Conservation (phyloP, 164 flowering plant species). For the Vitis labrusca region DNA sequence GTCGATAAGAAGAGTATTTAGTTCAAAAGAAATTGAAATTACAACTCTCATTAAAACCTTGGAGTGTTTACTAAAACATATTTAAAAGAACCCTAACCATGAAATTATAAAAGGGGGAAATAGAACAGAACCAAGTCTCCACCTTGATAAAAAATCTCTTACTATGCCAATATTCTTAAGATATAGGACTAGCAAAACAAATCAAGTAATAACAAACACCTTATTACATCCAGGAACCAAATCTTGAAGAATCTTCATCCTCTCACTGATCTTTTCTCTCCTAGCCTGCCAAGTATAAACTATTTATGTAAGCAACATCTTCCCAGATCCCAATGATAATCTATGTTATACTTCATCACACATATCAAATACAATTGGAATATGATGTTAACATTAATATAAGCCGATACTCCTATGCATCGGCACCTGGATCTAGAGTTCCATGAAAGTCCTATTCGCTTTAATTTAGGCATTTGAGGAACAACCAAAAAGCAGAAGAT, state of each 20-base stretch:
- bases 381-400: not conserved
- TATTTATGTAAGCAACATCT: not conserved
- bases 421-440: not conserved
- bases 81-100: too few relatives aligned
- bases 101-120: not conserved
- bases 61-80: too few relatives aligned
- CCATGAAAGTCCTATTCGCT: not conserved
- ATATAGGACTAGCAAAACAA: not conserved
- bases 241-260: conserved; percentile 96
- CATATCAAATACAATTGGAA: not conserved
- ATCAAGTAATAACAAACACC: conserved; percentile 36
- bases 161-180: not conserved
- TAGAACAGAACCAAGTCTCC: not conserved
- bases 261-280: conserved; percentile 96
- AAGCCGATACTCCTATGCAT: too few relatives aligned
- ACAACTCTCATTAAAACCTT: not conserved
- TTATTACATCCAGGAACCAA: conserved; percentile 98
- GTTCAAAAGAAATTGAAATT: not conserved
- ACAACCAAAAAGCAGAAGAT: not conserved
- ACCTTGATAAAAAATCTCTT: not conserved
- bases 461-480: not conserved
- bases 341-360: not conserved
- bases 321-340: not conserved
- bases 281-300: conserved; percentile 62
- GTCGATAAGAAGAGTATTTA: not conserved